phyloP scores from a whole-genome alignment of 2,329 filamentous ascomycete genomes.

The Dothistroma pini region DNA sequence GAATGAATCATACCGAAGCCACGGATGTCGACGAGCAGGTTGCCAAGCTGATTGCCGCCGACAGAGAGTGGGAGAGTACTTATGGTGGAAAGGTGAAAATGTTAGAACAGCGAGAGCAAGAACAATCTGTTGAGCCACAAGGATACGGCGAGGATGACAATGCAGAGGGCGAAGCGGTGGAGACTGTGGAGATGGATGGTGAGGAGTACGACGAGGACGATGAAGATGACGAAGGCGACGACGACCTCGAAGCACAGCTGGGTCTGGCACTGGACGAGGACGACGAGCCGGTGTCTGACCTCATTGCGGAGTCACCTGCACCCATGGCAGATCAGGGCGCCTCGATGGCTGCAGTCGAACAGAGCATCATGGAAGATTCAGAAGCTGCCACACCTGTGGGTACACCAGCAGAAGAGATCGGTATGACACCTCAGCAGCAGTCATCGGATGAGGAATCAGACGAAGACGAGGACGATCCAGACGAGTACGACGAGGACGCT shows the following conservation, averaged over 20 bases:
- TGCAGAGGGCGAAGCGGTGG: conserved; percentile 37
- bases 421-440: conserved; percentile 25
- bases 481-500: conserved; percentile 59
- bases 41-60: conserved; percentile 66
- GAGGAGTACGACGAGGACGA: conserved; percentile 44
- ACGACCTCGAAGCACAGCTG: conserved; percentile 32
- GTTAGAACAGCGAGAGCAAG: conserved; percentile 17
- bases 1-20: conserved; percentile 76
- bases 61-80: conserved; percentile 52
- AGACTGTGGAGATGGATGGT: conserved; percentile 31
- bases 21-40: conserved; percentile 80
- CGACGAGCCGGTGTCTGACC: conserved; percentile 26
- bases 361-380: conserved; percentile 20
- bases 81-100: conserved; percentile 45
- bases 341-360: conserved; percentile 25
- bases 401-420: conserved; percentile 24
- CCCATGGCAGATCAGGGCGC: conserved; percentile 28
- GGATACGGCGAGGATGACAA: conserved; percentile 40
- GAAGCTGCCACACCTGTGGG: conserved; percentile 19
- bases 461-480: conserved; percentile 44
- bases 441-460: conserved; percentile 46
- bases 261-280: conserved; percentile 40
- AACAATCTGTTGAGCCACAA: conserved; percentile 34
- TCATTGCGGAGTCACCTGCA: conserved; percentile 27
- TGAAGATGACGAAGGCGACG: conserved; percentile 32